Base-by-base conservation (phyloP, 2,329 filamentous ascomycete genomes). In the Raffaelea arxii region DNA sequence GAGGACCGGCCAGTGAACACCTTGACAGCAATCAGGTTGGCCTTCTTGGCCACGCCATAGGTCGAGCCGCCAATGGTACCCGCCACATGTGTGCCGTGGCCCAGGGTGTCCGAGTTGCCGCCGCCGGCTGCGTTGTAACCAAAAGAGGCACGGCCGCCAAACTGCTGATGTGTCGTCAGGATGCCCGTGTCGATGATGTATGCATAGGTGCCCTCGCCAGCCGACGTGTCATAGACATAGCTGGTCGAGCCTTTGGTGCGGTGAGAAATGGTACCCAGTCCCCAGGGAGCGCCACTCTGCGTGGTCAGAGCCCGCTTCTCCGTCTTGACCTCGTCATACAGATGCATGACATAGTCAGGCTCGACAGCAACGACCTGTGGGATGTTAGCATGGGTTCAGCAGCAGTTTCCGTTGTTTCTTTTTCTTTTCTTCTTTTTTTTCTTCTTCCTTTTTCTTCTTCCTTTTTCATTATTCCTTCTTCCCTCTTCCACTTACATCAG, bases 171-270 rank as follows among this genome's bases (percentile, higher is more conserved):
- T 9, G 54, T 40, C 14, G 58, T 61, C 43, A 57, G 57, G 45
- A 72, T 64, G 32, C 70, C 69, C 4, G 66, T 70, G 55, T 73
- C 69, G 46, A 73, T 59, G 21, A 73, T 51, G 51, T 71, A 73
- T 40, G 64, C 58, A 47, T 63, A 68, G 11, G 53, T 54, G 14
- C 50, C 55, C 2, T 39, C n/a, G n/a, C 59, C 61, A 6, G 56
- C 54, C 2, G 50, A 49, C 21, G 40, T 36, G 46, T 58, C 53
- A 46, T 58, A 60, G 30, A 53, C 27, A 43, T 59, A 60, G 41
- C 46, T 45, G 27, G 47, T 48, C 2, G 41, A 40, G 6, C 48
- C 48, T 16, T 44, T 49, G 3, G 47, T 54, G 18, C 44, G 36
- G 49, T 56, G 55, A 14, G 60, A 62, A 46, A 61, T 46, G 42